A percentile compares a stretch with the other conserved stretches of the same genome.
These are phyloP conservation scores for Acanthochlamys bracteata DNA, from an alignment of 106 monocot species.

Conservation along the genomic window DNA sequence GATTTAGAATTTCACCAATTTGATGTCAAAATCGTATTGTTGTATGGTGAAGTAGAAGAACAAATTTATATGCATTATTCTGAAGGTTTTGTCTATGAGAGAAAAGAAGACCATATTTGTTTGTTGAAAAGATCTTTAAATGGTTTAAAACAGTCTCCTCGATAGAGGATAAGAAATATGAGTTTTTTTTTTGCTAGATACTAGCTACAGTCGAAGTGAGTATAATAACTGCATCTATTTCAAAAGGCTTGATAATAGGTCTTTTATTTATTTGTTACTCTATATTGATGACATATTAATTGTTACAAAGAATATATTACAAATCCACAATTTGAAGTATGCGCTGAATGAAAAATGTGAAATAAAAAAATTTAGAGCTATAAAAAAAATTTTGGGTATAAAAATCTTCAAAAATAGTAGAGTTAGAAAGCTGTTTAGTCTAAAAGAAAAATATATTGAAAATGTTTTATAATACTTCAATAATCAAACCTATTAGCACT, in stretches of 20 bases:
- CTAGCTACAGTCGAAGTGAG: background rate
- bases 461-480: background rate
- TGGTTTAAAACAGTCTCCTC: background rate
- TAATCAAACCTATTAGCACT: background rate
- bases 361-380: background rate
- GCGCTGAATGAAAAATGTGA: background rate
- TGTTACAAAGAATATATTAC: no score
- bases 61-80: background rate
- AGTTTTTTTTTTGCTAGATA: background rate
- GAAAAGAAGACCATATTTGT: background rate
- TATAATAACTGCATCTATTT: slow-evolving; percentile 3
- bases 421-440: background rate
- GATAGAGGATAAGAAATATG: background rate
- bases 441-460: background rate
- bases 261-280: background rate
- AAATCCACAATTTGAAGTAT: background rate
- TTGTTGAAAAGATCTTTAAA: background rate
- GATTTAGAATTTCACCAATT: background rate
- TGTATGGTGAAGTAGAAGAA: background rate
- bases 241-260: background rate
- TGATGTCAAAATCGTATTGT: background rate
- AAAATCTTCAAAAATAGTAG: background rate
- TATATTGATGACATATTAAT: slow-evolving; percentile 5
- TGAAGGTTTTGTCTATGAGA: background rate
- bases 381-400: background rate